A percentile compares a stretch with the other conserved stretches of the same genome.
Conservation (phyloP, 108 stramenopile genomes). For the Discostella stelligeroides region DNA sequence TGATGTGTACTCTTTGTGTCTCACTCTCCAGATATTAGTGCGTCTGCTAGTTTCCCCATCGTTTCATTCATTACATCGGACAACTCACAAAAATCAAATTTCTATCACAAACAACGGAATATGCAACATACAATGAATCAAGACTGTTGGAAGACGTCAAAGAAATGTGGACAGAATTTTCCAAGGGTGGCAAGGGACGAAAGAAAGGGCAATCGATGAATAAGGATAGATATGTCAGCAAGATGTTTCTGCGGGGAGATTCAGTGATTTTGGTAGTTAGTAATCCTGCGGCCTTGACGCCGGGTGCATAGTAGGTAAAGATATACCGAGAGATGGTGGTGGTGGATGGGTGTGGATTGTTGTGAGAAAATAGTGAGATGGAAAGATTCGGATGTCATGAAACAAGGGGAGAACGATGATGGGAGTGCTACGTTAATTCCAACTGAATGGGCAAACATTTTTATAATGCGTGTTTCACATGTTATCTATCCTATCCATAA, state of each 20-base stretch:
- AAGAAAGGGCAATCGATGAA: constrained; percentile 88
- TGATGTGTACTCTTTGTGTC: no score
- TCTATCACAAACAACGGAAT: no score
- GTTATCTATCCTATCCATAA: no score
- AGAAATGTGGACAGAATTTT: constrained; percentile 99
- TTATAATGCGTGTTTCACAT: neutral
- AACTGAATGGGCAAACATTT: no score
- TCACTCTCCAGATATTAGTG: no score
- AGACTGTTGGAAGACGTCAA: constrained; percentile 98
- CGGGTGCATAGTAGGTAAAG: neutral
- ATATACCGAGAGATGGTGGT: neutral
- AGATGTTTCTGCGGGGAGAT: constrained; percentile 99
- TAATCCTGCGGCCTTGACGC: constrained; percentile 84
- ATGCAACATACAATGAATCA: neutral
- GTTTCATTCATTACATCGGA: no score
- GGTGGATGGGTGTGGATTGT: neutral
- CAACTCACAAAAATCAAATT: no score
- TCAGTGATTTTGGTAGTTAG: constrained; percentile 95
- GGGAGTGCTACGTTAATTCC: no score
- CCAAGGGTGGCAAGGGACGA: constrained; percentile 92
- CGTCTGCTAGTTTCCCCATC: no score
- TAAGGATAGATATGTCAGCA: constrained; percentile 97
- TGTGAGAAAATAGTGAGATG: no score
- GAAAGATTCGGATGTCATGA: neutral
- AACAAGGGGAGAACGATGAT: neutral